A percentile compares a stretch with the other conserved stretches of the same genome.
These are phyloP conservation scores for Dactylonectria macrodidyma DNA, from an alignment of 2,329 filamentous ascomycete genomes.

Conservation along the genomic window DNA sequence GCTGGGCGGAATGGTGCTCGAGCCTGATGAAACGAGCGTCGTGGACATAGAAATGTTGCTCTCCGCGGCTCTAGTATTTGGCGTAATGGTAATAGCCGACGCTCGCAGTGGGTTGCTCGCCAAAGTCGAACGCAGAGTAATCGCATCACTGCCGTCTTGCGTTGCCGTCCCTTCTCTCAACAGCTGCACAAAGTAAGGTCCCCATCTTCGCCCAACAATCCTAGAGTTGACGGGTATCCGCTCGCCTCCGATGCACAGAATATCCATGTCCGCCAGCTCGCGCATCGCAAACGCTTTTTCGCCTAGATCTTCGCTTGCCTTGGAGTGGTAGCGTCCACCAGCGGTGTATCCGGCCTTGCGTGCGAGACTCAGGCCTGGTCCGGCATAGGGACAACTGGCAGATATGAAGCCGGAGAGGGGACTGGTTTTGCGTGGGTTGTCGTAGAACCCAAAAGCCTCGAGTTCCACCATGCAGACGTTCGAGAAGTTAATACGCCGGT, in stretches of 20 bases:
- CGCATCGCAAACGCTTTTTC: slow-evolving; percentile 82
- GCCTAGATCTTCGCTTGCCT: slow-evolving; percentile 87
- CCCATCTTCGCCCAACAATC: slow-evolving; percentile 90
- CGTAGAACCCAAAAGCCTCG: slow-evolving; percentile 96
- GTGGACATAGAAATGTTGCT: slow-evolving; percentile 63
- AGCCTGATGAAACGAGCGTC: slow-evolving; percentile 59
- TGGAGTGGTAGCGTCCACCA: slow-evolving; percentile 82
- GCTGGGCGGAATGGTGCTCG: slow-evolving; percentile 57
- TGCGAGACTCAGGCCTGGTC: slow-evolving; percentile 68
- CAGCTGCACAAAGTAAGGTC: slow-evolving; percentile 94
- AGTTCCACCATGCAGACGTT: slow-evolving; percentile 98
- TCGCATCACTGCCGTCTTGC: slow-evolving; percentile 80
- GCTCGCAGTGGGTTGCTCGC: slow-evolving; percentile 75
- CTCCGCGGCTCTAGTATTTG: slow-evolving; percentile 68
- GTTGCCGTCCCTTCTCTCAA: slow-evolving; percentile 84
- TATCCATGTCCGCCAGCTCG: slow-evolving; percentile 97
- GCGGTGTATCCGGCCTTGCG: slow-evolving; percentile 76
- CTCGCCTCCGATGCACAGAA: slow-evolving; percentile 91
- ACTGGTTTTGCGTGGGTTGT: slow-evolving; percentile 86
- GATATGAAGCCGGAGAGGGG: slow-evolving; percentile 90
- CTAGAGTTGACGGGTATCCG: slow-evolving; percentile 94
- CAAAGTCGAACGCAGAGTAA: slow-evolving; percentile 79
- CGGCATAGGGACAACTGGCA: slow-evolving; percentile 79
- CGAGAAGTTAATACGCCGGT: slow-evolving; percentile 96
- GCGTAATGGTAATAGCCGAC: slow-evolving; percentile 89